These are phyloP conservation scores for Chlorencoelia australis DNA, from an alignment of 2,329 filamentous ascomycete genomes.

Conservation along the genomic window DNA sequence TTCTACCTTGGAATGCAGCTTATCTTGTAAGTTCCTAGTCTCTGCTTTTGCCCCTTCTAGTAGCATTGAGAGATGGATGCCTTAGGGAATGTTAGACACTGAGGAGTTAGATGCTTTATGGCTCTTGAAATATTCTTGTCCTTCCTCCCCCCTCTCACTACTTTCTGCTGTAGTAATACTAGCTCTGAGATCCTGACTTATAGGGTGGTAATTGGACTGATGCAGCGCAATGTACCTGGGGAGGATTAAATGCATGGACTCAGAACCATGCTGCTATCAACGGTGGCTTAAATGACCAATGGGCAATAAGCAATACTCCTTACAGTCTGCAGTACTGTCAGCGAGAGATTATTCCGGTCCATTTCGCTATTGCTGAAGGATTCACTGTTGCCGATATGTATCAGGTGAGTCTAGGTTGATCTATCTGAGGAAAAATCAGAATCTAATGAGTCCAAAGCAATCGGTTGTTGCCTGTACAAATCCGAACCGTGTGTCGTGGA, in stretches of 20 bases:
- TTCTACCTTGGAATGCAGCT: too few species aligned
- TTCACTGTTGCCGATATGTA: conserved; percentile 47
- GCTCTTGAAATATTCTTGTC: conserved; percentile 29
- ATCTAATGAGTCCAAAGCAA: too few species aligned
- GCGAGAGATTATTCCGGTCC: conserved; percentile 38
- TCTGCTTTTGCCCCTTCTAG: neutral
- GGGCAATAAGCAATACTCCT: conserved; percentile 41
- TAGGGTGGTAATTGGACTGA: conserved; percentile 37
- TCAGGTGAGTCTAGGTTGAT: conserved; percentile 29
- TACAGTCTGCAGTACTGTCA: conserved; percentile 42
- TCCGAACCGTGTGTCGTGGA: conserved; percentile 35
- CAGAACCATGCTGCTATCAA: conserved; percentile 41
- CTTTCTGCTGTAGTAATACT: too few species aligned
- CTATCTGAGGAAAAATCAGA: too few species aligned
- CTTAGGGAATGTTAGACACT: conserved; percentile 30
- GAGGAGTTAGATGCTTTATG: too few species aligned
- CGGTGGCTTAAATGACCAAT: conserved; percentile 39
- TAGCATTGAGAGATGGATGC: conserved; percentile 12
- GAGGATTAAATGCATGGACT: conserved; percentile 39
- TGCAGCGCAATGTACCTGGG: conserved; percentile 42
- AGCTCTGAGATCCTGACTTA: conserved; percentile 46
- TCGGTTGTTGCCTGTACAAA: conserved; percentile 33
- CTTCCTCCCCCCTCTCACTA: conserved; percentile 35
- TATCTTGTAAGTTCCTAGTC: too few species aligned
- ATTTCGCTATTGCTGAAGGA: conserved; percentile 42